A percentile compares a stretch with the other conserved stretches of the same genome.
phyloP scores from a whole-genome alignment of 176 grass and related monocot genomes.

The Secale cereale region DNA sequence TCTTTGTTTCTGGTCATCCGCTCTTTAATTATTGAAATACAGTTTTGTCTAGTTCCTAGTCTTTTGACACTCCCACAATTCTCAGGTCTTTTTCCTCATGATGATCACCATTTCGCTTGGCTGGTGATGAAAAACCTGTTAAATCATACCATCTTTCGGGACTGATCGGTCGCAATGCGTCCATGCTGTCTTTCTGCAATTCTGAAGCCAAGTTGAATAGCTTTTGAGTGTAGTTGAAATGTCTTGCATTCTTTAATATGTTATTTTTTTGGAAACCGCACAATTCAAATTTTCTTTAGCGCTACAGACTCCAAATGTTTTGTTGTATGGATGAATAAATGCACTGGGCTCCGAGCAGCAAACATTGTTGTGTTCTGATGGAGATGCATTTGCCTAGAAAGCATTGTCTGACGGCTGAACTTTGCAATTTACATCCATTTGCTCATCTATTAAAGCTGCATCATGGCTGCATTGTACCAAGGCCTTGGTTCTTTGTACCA shows the following conservation, averaged over 20 bases:
- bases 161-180: neutral
- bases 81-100: too few species aligned
- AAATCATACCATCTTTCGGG: slow-evolving; percentile 10
- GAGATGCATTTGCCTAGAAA: slow-evolving; percentile 85
- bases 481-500: slow-evolving; percentile 11
- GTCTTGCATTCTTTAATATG: too few species aligned
- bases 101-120: neutral
- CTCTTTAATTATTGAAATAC: too few species aligned
- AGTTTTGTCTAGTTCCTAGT: too few species aligned
- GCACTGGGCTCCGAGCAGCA: slow-evolving; percentile 88
- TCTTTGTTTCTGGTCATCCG: neutral
- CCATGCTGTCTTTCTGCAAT: slow-evolving; percentile 42
- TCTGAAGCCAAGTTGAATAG: slow-evolving; percentile 11
- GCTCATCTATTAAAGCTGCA: too few species aligned
- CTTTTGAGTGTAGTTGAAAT: neutral
- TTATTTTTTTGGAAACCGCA: too few species aligned
- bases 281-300: too few species aligned
- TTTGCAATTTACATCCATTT: too few species aligned
- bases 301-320: too few species aligned
- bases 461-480: slow-evolving; percentile 42
- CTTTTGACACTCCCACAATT: too few species aligned
- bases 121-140: neutral
- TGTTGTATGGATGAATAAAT: slow-evolving; percentile 54
- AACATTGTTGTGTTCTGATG: slow-evolving; percentile 45
- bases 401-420: slow-evolving; percentile 62